A percentile compares a stretch with the other conserved stretches of the same genome.
These are phyloP conservation scores for Punica granatum DNA, from an alignment of 345 rosid species.

Conservation along the genomic window DNA sequence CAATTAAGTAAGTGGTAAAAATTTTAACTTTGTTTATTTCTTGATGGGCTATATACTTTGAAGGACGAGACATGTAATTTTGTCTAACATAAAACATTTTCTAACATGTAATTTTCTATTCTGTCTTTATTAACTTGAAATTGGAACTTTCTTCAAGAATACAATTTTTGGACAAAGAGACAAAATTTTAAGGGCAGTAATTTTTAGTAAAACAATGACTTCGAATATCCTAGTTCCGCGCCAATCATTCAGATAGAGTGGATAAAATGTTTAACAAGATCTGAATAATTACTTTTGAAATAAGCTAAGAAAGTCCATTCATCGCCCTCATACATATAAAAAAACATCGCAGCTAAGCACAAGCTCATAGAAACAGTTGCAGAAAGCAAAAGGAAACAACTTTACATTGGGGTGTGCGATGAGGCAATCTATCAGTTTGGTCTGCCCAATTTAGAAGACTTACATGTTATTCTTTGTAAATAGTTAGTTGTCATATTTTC, in stretches of 20 bases:
- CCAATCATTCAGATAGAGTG: not conserved
- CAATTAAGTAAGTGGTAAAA: no score
- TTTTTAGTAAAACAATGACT: not conserved
- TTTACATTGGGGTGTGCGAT: slow-evolving; percentile 52
- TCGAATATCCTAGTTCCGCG: not conserved
- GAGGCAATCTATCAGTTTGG: slow-evolving; percentile 65
- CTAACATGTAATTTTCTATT: not conserved
- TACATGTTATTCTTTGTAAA: no score
- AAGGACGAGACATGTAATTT: not conserved
- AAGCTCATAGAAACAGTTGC: not conserved
- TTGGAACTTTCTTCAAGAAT: not conserved
- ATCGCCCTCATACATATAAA: not conserved
- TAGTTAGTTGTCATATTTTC: no score
- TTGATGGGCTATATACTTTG: not conserved
- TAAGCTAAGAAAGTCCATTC: not conserved
- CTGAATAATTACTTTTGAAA: no score
- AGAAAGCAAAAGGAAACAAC: not conserved
- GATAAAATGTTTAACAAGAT: no score
- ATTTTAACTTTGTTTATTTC: no score
- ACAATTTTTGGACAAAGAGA: not conserved
- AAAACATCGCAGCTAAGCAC: no score
- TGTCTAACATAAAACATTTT: not conserved
- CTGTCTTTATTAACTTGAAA: not conserved
- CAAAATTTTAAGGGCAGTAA: not conserved
- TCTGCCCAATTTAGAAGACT: no score